Evolutionary conservation across 495 filamentous ascomycete species (phyloP).

Genomic region (Endocarpon pusillum): DNA sequence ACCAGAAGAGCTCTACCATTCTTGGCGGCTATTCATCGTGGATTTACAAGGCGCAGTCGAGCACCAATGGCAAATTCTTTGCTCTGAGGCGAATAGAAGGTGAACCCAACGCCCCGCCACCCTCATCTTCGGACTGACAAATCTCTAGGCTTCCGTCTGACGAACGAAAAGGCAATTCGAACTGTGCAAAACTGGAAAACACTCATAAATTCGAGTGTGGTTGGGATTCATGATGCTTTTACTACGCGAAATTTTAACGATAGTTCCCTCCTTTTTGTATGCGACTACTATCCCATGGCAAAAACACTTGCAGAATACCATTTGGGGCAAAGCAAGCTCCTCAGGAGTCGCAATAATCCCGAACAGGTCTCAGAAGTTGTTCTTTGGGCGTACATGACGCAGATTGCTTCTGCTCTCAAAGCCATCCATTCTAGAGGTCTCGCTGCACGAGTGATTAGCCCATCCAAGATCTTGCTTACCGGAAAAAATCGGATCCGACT

Average conservation of each 20-base stretch:
- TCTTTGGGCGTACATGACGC: slow-evolving; percentile 83
- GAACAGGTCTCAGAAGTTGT: slow-evolving; percentile 53
- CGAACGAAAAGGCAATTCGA: slow-evolving; percentile 72
- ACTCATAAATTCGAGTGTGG: slow-evolving; percentile 63
- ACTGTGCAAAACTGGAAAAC: slow-evolving; percentile 84
- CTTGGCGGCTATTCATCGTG: slow-evolving; percentile 77
- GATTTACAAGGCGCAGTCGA: slow-evolving; percentile 89
- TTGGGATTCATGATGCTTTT: slow-evolving; percentile 80
- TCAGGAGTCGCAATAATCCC: slow-evolving; percentile 24
- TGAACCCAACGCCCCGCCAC: slow-evolving; percentile 10
- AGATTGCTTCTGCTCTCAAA: slow-evolving; percentile 78
- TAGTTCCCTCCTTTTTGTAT: slow-evolving; percentile 85
- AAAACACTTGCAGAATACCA: slow-evolving; percentile 82
- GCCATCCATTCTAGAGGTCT: slow-evolving; percentile 66
- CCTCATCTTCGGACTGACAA: slow-evolving; percentile 1
- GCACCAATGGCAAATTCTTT: slow-evolving; percentile 70
- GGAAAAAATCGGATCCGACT: slow-evolving; percentile 62
- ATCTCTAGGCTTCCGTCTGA: slow-evolving; percentile 50
- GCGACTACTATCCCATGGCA: slow-evolving; percentile 78
- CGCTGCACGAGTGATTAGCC: slow-evolving; percentile 67
- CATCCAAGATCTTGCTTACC: slow-evolving; percentile 71
- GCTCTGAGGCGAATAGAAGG: slow-evolving; percentile 73
- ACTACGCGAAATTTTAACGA: slow-evolving; percentile 87
- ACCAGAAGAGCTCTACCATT: slow-evolving; percentile 52
- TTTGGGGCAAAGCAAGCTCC: slow-evolving; percentile 40